phyloP scores from a whole-genome alignment of 164 flowering plant species.

The Aristolochia fimbriata region DNA sequence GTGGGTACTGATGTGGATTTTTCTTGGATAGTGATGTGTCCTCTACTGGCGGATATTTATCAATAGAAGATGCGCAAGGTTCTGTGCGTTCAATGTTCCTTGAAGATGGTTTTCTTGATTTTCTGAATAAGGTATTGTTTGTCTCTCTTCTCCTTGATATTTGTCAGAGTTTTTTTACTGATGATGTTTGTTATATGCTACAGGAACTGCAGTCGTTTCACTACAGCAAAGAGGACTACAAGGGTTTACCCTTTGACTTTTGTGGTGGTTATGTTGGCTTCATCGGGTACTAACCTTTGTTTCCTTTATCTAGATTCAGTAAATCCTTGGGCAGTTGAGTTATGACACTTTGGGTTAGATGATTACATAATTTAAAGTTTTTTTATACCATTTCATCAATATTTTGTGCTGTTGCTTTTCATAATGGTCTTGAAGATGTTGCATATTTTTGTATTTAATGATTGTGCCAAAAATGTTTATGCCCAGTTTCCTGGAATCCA shows the following conservation, averaged over 20 bases:
- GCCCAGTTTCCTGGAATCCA: too few relatives aligned
- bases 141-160: too few relatives aligned
- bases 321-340: too few relatives aligned
- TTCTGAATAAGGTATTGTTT: constrained; percentile 55
- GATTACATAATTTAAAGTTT: too few relatives aligned
- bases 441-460: too few relatives aligned
- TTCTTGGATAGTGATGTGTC: constrained; percentile 20
- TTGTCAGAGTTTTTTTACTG: too few relatives aligned
- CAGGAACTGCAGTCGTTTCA: constrained; percentile 74
- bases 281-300: constrained; percentile 46
- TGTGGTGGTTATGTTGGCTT: constrained; percentile 91
- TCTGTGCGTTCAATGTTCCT: constrained; percentile 26
- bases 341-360: too few relatives aligned
- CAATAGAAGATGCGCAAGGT: constrained; percentile 58
- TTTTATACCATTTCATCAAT: too few relatives aligned
- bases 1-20: not conserved
- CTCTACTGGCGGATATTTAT: constrained; percentile 49
- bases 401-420: too few relatives aligned
- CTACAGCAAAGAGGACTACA: constrained; percentile 55
- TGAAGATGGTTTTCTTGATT: constrained; percentile 77
- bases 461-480: too few relatives aligned
- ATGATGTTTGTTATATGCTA: not conserved
- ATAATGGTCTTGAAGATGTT: too few relatives aligned
- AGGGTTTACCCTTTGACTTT: constrained; percentile 89
- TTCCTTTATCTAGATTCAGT: too few relatives aligned